phyloP scores from a whole-genome alignment of 805 yeast species.

The Candida chilensis region DNA sequence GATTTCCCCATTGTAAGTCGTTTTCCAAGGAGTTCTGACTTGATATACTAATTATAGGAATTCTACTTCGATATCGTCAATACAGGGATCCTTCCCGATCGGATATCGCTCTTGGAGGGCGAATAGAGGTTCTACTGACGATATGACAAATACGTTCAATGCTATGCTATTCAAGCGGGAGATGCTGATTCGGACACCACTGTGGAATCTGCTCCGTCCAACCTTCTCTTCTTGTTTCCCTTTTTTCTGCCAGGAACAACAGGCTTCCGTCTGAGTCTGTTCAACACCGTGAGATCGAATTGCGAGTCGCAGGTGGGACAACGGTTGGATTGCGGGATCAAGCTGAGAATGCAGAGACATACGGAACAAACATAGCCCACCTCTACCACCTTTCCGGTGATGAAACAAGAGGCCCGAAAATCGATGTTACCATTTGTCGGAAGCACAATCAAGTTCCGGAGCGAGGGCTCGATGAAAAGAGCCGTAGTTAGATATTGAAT shows the following conservation, averaged over 20 bases:
- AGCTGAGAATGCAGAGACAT: constrained; percentile 73
- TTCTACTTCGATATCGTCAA: too few relatives aligned
- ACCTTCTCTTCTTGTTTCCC: constrained; percentile 19
- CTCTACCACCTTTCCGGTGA: constrained; percentile 86
- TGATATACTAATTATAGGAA: too few relatives aligned
- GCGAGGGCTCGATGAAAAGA: constrained; percentile 76
- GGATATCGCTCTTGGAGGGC: too few relatives aligned
- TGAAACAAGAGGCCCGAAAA: constrained; percentile 89
- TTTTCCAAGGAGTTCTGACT: too few relatives aligned
- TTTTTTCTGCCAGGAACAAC: constrained; percentile 30
- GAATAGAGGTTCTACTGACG: too few relatives aligned
- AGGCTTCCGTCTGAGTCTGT: constrained; percentile 52
- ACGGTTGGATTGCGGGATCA: constrained; percentile 51
- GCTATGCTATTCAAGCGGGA: too few relatives aligned
- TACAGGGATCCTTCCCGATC: too few relatives aligned
- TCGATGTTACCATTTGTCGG: constrained; percentile 85
- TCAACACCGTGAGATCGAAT: constrained; percentile 59
- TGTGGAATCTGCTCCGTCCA: too few relatives aligned
- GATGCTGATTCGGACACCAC: too few relatives aligned
- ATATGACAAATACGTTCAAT: too few relatives aligned
- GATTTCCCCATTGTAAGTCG: too few relatives aligned
- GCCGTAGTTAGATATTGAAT: constrained; percentile 80
- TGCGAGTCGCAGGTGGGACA: constrained; percentile 86
- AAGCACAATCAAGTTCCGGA: constrained; percentile 65
- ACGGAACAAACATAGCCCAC: constrained; percentile 94